These are phyloP conservation scores for Dothistroma pini DNA, from an alignment of 2,329 filamentous ascomycete genomes.

Conservation along the genomic window DNA sequence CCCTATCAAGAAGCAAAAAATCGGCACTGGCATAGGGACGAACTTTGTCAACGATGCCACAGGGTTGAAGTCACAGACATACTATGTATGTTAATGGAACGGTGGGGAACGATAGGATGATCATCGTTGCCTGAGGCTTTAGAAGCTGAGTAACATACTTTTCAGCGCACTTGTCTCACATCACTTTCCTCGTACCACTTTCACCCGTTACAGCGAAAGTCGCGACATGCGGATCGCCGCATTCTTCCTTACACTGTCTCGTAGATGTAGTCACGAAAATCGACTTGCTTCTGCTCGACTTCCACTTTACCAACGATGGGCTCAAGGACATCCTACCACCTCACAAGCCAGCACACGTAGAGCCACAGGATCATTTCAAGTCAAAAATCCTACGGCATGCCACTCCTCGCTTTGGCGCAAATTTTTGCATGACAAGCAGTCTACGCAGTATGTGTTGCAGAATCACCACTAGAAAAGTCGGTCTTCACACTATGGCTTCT, in stretches of 20 bases:
- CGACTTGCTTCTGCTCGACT: background rate
- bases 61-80: too few species aligned
- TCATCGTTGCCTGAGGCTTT: background rate
- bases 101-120: background rate
- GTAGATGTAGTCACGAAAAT: background rate
- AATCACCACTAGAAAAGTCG: background rate
- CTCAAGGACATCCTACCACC: background rate
- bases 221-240: background rate
- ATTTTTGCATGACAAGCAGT: conserved; percentile 3
- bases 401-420: conserved; percentile 1
- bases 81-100: too few species aligned
- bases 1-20: too few species aligned
- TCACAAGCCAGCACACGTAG: conserved; percentile 1
- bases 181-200: background rate
- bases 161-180: background rate
- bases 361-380: background rate
- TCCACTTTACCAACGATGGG: background rate
- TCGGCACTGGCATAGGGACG: too few species aligned
- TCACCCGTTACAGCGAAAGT: background rate
- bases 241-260: background rate
- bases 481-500: conserved; percentile 5
- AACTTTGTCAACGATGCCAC: too few species aligned
- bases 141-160: background rate
- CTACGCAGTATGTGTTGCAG: conserved; percentile 1
- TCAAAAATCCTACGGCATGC: conserved; percentile 6